phyloP scores from a whole-genome alignment of 73 alveolate species.

The Diophrys appendiculata region DNA sequence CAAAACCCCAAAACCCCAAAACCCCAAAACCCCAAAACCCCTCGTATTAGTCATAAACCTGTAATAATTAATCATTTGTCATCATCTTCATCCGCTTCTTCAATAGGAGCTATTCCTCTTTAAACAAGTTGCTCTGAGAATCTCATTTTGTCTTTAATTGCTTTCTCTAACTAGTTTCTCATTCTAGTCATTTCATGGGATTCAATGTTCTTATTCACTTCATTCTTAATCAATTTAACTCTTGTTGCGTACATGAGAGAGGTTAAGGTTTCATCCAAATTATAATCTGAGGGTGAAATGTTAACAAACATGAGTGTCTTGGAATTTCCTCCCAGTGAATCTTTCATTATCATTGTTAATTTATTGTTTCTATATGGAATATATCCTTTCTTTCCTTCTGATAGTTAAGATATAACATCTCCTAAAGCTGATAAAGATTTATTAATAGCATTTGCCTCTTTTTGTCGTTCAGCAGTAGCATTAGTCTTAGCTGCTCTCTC shows the following conservation, averaged over 20 bases:
- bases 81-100: too few species aligned
- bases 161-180: background rate
- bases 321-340: conserved; percentile 89
- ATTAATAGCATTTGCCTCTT: conserved; percentile 86
- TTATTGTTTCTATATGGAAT: conserved; percentile 77
- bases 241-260: conserved; percentile 65
- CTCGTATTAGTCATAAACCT: too few species aligned
- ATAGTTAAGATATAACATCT: conserved; percentile 78
- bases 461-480: conserved; percentile 61
- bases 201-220: background rate
- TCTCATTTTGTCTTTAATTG: background rate
- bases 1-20: too few species aligned
- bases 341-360: conserved; percentile 72
- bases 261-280: conserved; percentile 56
- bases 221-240: conserved; percentile 19
- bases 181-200: too few species aligned
- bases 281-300: conserved; percentile 37
- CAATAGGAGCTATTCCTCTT: too few species aligned
- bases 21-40: too few species aligned
- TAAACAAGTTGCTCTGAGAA: too few species aligned
- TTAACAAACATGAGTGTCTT: conserved; percentile 94
- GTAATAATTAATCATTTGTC: too few species aligned
- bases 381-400: conserved; percentile 69
- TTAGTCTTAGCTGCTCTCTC: conserved; percentile 47
- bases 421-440: conserved; percentile 84